Evolutionary conservation across 345 rosid genomes (phyloP), one percentile per base, ranked within the genome.

Genomic region (Clausena lansium): DNA sequence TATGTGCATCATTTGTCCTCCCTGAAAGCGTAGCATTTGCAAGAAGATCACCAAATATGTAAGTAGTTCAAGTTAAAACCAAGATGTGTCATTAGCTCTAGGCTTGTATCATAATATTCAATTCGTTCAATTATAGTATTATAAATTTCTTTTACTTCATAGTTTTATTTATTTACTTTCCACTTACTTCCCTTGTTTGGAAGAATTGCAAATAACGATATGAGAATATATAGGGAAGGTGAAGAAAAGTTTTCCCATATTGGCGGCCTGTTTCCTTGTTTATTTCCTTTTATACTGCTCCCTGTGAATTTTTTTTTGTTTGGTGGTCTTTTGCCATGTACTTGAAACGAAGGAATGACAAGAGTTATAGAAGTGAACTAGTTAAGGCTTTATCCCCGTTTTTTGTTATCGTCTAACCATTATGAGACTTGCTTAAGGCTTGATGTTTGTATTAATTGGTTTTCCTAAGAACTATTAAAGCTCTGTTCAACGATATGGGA

Each of bases 1-100:
- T 95, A 24, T 86, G 94, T 83, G 98, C 97, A 17, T 92, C 92
- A 72, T 95, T 94, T 77, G 78, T 84, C 64, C 94, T 95, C 38
- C 97, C 99, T 7, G 79, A 61, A 79, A 92, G 87, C 73, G 93
- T 93, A 82, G 97, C 97, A 59, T 91, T 83, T 79, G 85, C 90
- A 55, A 83, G 78, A 52, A 61, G 52, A 41, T 71, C 13, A 33
- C 25, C 39, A 32, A 68, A 59, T 54, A 71, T 57, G 55, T 75
- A 74, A 67, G 71, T 66, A 65, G 64, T 52, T 66, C 54, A 35
- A 35, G 35, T 52, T 15, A 65, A 76, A 47, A 45, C 73, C 39
- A 15, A 57, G 32, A n/a, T 19, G 8, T n/a, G 30, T 11, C 15
- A 14, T 50, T 32, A 64, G 22, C 22, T 52, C 17, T 7, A 32